phyloP scores from a whole-genome alignment of 1,284 basidiomycete genomes.

The Baeospora myosura region DNA sequence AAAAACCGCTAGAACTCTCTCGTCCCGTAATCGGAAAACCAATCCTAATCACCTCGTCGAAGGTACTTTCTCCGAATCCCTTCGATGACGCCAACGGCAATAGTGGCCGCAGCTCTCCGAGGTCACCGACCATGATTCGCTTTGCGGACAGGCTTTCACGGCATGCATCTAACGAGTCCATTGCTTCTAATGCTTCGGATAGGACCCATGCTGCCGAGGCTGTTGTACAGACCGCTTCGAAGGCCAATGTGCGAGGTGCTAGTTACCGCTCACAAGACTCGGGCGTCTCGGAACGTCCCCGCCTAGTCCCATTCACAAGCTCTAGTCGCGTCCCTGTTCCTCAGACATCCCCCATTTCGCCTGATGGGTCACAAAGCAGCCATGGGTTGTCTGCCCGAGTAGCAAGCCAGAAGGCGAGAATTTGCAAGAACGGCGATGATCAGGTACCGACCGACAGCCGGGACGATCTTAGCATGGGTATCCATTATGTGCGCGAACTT shows the following conservation, averaged over 20 bases:
- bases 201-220: conserved; percentile 37
- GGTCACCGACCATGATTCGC: conserved; percentile 34
- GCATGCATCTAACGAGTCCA: conserved; percentile 28
- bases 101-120: conserved; percentile 12
- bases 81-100: conserved; percentile 25
- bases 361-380: conserved; percentile 21
- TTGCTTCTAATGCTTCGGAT: conserved; percentile 25
- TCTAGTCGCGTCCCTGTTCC: conserved; percentile 62
- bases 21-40: conserved; percentile 49
- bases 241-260: conserved; percentile 42
- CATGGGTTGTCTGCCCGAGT: conserved; percentile 33
- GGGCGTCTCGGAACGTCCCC: conserved; percentile 33
- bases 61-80: conserved; percentile 22
- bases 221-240: conserved; percentile 38
- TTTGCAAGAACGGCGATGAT: conserved; percentile 30
- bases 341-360: conserved; percentile 27
- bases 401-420: conserved; percentile 59
- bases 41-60: conserved; percentile 26
- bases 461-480: conserved; percentile 57
- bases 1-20: conserved; percentile 18
- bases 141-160: conserved; percentile 26
- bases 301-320: conserved; percentile 69
- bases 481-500: conserved; percentile 62
- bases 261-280: conserved; percentile 27
- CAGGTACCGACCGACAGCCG: conserved; percentile 29